Evolutionary conservation across 805 yeast species (phyloP).

Genomic region (Candida sphagnicola): DNA sequence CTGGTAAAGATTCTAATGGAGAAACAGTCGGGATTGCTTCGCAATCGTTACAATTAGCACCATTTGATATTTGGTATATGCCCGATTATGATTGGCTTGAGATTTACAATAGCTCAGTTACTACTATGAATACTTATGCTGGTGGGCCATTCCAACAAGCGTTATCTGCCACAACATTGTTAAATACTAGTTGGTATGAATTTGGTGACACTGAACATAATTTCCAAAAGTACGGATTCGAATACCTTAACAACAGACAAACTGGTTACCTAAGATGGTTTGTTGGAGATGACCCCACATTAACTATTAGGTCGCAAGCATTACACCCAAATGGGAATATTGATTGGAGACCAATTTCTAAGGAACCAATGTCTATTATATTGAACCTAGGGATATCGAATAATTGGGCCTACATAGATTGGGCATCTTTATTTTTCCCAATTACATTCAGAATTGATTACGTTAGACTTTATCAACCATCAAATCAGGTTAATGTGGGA

Average conservation of each 20-base stretch:
- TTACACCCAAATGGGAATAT: constrained; percentile 89
- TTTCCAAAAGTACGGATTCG: constrained; percentile 75
- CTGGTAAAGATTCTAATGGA: constrained; percentile 41
- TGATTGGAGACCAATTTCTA: constrained; percentile 74
- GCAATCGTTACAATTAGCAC: constrained; percentile 90
- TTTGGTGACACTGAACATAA: constrained; percentile 45
- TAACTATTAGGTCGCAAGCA: constrained; percentile 67
- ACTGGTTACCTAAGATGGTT: constrained; percentile 82
- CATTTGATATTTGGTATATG: constrained; percentile 89
- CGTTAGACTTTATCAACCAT: constrained; percentile 89
- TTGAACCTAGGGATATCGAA: constrained; percentile 89
- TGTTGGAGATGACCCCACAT: constrained; percentile 76
- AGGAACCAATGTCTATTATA: constrained; percentile 90
- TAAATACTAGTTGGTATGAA: constrained; percentile 83
- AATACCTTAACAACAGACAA: constrained; percentile 59
- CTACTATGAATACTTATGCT: constrained; percentile 80
- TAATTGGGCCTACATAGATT: constrained; percentile 90
- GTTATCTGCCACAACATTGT: constrained; percentile 74
- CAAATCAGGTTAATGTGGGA: constrained; percentile 51
- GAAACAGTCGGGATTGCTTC: constrained; percentile 64
- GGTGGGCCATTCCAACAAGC: constrained; percentile 97
- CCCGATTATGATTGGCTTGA: constrained; percentile 83
- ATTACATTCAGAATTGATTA: constrained; percentile 71
- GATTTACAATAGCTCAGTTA: constrained; percentile 61
- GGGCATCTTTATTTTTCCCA: constrained; percentile 80